A percentile compares a stretch with the other conserved stretches of the same genome.
phyloP scores from a whole-genome alignment of 1,139 yeast genomes.

The Fermentozyma sake region DNA sequence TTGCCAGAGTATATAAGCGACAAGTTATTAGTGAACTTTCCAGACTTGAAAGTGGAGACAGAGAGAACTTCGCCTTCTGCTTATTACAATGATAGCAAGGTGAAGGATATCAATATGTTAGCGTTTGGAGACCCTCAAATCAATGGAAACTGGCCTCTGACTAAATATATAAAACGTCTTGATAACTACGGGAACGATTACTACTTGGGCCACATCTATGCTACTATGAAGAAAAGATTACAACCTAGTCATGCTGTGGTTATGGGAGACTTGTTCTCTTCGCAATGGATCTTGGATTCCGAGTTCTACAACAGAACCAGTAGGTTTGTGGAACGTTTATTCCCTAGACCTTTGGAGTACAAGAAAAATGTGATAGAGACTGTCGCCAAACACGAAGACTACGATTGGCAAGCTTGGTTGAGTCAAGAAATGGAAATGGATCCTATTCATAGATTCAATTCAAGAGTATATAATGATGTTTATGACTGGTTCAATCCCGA shows the following conservation, averaged over 20 bases:
- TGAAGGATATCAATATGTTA: slow-evolving; percentile 56
- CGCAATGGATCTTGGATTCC: slow-evolving; percentile 89
- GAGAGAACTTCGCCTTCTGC: slow-evolving; percentile 4
- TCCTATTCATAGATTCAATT: slow-evolving; percentile 39
- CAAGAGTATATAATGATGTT: slow-evolving; percentile 52
- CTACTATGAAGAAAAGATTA: slow-evolving; percentile 55
- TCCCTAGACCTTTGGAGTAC: slow-evolving; percentile 50
- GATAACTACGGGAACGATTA: slow-evolving; percentile 88
- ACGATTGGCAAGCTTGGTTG: slow-evolving; percentile 52
- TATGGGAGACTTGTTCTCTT: slow-evolving; percentile 90
- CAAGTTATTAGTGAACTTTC: slow-evolving; percentile 24
- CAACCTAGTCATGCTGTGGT: slow-evolving; percentile 80
- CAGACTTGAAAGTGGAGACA: slow-evolving; percentile 17
- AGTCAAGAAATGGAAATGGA: slow-evolving; percentile 35
- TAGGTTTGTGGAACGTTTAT: slow-evolving; percentile 64
- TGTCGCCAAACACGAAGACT: slow-evolving; percentile 41
- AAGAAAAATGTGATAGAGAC: slow-evolving; percentile 46
- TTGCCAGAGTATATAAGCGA: slow-evolving; percentile 16
- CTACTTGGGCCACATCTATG: slow-evolving; percentile 79
- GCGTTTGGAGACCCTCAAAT: slow-evolving; percentile 97
- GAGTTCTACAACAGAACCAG: slow-evolving; percentile 78
- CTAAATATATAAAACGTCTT: slow-evolving; percentile 68
- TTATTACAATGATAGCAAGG: slow-evolving; percentile 10
- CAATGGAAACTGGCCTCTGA: slow-evolving; percentile 73
- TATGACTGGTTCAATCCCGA: slow-evolving; percentile 60